phyloP scores from a whole-genome alignment of 1,284 basidiomycete species.

The Ustilago esculenta region DNA sequence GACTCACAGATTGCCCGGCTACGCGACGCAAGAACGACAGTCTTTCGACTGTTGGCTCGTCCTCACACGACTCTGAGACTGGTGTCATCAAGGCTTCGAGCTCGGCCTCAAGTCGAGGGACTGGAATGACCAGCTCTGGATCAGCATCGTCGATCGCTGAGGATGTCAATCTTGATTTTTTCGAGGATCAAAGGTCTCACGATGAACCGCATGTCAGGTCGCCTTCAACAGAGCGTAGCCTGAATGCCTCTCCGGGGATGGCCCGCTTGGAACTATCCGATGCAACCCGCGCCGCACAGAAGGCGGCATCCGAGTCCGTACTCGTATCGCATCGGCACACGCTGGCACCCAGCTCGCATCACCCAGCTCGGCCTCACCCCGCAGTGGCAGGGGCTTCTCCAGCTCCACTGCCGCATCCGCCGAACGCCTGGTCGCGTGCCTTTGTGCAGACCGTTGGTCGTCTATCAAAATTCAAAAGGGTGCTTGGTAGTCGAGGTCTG shows the following conservation, averaged over 20 bases:
- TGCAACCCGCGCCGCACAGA: constrained; percentile 27
- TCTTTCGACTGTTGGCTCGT: constrained; percentile 28
- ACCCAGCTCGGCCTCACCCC: not conserved
- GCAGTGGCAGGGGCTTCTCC: constrained; percentile 6
- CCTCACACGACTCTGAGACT: constrained; percentile 26
- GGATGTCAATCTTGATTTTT: constrained; percentile 41
- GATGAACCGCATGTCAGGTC: constrained; percentile 14
- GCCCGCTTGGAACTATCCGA: constrained; percentile 9
- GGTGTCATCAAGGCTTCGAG: constrained; percentile 1
- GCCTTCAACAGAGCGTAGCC: constrained; percentile 2
- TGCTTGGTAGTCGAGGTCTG: constrained; percentile 68
- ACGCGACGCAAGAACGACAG: constrained; percentile 28
- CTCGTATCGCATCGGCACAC: constrained; percentile 37
- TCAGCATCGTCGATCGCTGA: constrained; percentile 18
- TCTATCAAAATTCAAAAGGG: constrained; percentile 81
- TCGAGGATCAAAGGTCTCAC: constrained; percentile 25
- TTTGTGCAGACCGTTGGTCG: constrained; percentile 83
- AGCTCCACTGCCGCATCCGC: constrained; percentile 43
- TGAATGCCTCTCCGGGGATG: constrained; percentile 5
- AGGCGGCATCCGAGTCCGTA: constrained; percentile 41
- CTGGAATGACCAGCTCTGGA: constrained; percentile 8
- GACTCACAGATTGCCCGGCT: constrained; percentile 14
- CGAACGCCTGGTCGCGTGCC: constrained; percentile 75
- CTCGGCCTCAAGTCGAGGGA: constrained; percentile 11
- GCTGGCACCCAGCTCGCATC: constrained; percentile 5